phyloP scores from a whole-genome alignment of 768 basidiomycete genomes.

The Serpula lacrymans region DNA sequence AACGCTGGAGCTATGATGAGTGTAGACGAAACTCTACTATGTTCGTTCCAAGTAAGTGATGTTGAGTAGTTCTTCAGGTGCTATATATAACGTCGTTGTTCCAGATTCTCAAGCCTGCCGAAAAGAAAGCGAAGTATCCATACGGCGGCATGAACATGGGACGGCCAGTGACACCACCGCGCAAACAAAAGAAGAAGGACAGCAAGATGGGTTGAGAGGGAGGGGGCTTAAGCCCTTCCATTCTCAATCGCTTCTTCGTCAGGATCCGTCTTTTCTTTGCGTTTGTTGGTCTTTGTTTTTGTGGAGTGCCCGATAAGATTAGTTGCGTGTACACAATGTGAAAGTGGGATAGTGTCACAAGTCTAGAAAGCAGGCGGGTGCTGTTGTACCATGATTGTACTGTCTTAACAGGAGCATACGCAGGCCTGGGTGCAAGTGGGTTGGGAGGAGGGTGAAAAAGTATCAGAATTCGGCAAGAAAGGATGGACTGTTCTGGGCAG shows the following conservation, averaged over 20 bases:
- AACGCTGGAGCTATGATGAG: constrained; percentile 99
- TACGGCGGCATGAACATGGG: constrained; percentile 86
- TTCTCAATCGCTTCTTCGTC: constrained; percentile 25
- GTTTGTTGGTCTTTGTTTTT: too few relatives aligned
- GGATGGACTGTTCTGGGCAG: too few relatives aligned
- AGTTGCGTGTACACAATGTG: too few relatives aligned
- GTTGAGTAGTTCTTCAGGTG: constrained; percentile 10
- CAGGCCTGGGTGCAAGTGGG: too few relatives aligned
- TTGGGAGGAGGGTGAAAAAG: too few relatives aligned
- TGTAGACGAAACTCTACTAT: constrained; percentile 94
- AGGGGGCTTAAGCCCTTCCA: constrained; percentile 20
- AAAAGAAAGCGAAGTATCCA: constrained; percentile 95
- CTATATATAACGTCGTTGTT: neutral
- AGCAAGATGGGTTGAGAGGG: constrained; percentile 54
- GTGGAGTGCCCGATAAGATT: too few relatives aligned
- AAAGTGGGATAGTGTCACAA: too few relatives aligned
- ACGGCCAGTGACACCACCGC: constrained; percentile 90
- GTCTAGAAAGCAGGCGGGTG: too few relatives aligned
- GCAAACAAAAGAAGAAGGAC: constrained; percentile 97
- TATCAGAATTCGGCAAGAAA: too few relatives aligned
- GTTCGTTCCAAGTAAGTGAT: constrained; percentile 88
- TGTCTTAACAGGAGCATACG: too few relatives aligned
- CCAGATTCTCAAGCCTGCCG: constrained; percentile 97
- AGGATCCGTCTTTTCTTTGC: constrained; percentile 27
- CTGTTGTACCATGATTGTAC: too few relatives aligned